Conservation (phyloP, 2,329 filamentous ascomycete genomes). For the Colletotrichum sp. region DNA sequence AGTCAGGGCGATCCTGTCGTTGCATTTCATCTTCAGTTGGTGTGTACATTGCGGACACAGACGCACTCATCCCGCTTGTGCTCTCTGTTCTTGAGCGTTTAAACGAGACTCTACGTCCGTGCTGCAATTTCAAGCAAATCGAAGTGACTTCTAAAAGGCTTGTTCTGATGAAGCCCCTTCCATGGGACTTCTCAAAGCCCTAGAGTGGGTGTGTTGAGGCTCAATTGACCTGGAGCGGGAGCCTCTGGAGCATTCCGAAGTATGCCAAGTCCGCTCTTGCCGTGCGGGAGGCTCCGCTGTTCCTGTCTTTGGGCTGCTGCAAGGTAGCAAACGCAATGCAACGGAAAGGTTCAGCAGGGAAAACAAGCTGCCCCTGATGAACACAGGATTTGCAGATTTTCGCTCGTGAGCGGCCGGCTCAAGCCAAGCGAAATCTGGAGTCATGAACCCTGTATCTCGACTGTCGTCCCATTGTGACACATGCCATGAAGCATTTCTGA, state of each 20-base stretch:
- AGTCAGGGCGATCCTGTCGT: accelerated
- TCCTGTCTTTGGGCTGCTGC: not conserved
- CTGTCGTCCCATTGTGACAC: not conserved
- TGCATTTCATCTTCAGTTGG: not conserved
- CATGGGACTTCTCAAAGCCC: not conserved
- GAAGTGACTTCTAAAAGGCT: no score
- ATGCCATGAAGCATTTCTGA: not conserved
- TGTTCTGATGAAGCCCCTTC: no score
- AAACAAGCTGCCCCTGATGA: accelerated
- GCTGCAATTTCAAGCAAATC: no score
- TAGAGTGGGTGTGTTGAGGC: not conserved
- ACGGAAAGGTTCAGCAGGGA: not conserved
- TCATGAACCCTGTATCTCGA: not conserved
- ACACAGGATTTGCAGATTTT: not conserved
- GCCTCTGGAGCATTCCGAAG: not conserved
- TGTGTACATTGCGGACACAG: not conserved
- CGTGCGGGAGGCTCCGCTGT: not conserved
- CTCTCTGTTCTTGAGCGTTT: no score
- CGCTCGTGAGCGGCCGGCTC: not conserved
- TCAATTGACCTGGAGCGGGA: accelerated
- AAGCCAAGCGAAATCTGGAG: not conserved
- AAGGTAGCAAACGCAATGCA: not conserved
- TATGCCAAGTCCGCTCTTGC: not conserved
- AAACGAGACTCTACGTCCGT: no score
- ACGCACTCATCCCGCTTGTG: not conserved